Conservation (phyloP, 208 protist species). For the Crithidia brevicula region DNA sequence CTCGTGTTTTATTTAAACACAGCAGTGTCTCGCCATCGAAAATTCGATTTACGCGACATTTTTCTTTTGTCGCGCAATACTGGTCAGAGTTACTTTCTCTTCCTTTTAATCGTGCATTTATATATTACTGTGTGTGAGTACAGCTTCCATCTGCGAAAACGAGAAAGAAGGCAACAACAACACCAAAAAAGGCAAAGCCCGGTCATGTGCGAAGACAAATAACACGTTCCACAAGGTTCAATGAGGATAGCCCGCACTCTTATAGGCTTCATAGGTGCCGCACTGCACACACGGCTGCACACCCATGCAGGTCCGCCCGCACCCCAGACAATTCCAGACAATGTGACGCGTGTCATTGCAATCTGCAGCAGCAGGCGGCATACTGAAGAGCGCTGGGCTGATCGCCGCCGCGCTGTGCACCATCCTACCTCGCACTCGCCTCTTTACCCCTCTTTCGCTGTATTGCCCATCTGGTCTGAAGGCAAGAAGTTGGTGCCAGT, state of each 20-base stretch:
- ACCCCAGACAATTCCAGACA: constrained; percentile 74
- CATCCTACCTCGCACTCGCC: background rate
- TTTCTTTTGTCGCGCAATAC: too few relatives aligned
- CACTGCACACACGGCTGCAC: constrained; percentile 48
- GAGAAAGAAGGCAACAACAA: too few relatives aligned
- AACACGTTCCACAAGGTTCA: too few relatives aligned
- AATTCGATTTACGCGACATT: too few relatives aligned
- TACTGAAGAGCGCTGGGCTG: constrained; percentile 36
- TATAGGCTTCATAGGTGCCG: background rate
- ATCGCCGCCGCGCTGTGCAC: background rate
- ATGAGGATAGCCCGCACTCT: background rate
- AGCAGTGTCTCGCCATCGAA: too few relatives aligned
- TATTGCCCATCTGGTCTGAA: background rate
- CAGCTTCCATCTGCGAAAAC: too few relatives aligned
- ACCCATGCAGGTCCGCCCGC: constrained; percentile 42
- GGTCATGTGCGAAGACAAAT: too few relatives aligned
- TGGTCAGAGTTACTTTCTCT: too few relatives aligned
- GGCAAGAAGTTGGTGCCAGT: background rate
- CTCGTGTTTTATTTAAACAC: too few relatives aligned
- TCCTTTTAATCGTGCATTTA: too few relatives aligned
- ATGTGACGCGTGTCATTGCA: constrained; percentile 23
- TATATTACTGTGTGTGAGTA: too few relatives aligned
- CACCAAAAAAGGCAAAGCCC: too few relatives aligned
- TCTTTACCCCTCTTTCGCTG: background rate
- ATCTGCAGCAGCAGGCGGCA: constrained; percentile 49